phyloP scores from a whole-genome alignment of 208 protist species.

The Leishmania tarentolae region DNA sequence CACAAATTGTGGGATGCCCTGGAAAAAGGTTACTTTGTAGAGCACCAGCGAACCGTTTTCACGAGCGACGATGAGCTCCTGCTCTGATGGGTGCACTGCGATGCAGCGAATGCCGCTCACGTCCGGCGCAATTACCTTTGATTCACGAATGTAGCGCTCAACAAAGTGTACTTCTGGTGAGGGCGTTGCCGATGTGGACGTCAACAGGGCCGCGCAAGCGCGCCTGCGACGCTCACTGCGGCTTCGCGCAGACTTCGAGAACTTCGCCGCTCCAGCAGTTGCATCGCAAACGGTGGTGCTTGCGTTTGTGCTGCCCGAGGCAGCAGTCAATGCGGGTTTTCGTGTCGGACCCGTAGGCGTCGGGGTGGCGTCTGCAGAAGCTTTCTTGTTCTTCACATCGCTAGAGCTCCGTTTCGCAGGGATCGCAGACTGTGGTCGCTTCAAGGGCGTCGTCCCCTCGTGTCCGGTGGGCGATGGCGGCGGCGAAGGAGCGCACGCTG shows the following conservation, averaged over 20 bases:
- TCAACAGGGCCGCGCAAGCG: neutral
- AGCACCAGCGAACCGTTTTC: slow-evolving; percentile 84
- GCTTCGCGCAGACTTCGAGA: slow-evolving; percentile 2
- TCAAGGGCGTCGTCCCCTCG: neutral
- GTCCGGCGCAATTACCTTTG: slow-evolving; percentile 85
- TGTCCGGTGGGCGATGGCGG: slow-evolving; percentile 17
- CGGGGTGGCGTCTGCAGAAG: neutral
- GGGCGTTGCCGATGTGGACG: neutral
- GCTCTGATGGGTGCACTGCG: slow-evolving; percentile 48
- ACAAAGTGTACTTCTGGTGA: slow-evolving; percentile 15
- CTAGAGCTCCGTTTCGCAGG: neutral
- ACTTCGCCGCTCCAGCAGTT: neutral
- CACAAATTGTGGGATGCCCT: slow-evolving; percentile 84
- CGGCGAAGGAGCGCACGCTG: slow-evolving; percentile 18
- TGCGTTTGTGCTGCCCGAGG: neutral
- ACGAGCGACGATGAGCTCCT: slow-evolving; percentile 67
- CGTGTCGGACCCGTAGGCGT: neutral
- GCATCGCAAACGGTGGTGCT: neutral
- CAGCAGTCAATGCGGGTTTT: neutral
- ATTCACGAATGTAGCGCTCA: slow-evolving; percentile 47
- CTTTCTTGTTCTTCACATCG: neutral
- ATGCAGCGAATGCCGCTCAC: slow-evolving; percentile 78
- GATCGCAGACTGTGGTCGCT: slow-evolving; percentile 1
- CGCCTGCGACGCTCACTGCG: slow-evolving; percentile 15
- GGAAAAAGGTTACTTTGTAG: slow-evolving; percentile 65